phyloP scores from a whole-genome alignment of 2,329 filamentous ascomycete species.

The Curvularia spicifera region DNA sequence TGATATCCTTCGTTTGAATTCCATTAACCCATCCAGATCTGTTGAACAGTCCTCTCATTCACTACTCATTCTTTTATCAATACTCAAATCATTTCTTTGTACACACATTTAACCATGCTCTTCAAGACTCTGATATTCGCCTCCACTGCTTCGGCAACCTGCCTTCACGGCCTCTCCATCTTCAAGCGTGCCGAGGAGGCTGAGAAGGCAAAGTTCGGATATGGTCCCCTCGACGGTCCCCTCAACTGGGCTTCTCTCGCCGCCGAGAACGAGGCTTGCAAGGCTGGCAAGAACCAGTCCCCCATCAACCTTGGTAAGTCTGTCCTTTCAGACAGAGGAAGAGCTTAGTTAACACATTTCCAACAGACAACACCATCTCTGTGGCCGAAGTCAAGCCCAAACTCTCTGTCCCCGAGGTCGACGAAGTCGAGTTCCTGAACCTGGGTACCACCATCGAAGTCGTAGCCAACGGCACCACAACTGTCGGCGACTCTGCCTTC shows the following conservation, averaged over 20 bases:
- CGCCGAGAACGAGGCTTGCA: conserved; percentile 56
- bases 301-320: conserved; percentile 61
- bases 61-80: neutral
- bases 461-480: conserved; percentile 59
- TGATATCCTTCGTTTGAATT: neutral
- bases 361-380: conserved; percentile 40
- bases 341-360: conserved; percentile 7
- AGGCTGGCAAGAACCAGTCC: conserved; percentile 59
- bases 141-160: conserved; percentile 49
- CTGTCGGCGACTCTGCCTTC: conserved; percentile 51
- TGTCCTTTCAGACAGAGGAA: too few species aligned
- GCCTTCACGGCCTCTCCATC: conserved; percentile 53
- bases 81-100: neutral
- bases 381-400: conserved; percentile 39
- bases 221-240: conserved; percentile 55
- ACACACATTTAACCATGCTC: conserved; percentile 36
- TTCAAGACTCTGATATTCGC: conserved; percentile 41
- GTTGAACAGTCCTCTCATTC: neutral
- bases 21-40: neutral
- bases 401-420: conserved; percentile 51
- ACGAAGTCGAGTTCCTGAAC: conserved; percentile 60
- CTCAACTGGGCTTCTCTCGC: conserved; percentile 60
- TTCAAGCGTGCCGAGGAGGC: conserved; percentile 36
- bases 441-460: conserved; percentile 65
- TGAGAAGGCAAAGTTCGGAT: conserved; percentile 48